A percentile compares a stretch with the other conserved stretches of the same genome.
phyloP scores from a whole-genome alignment of 345 rosid species.

The Cardamine resedifolia region DNA sequence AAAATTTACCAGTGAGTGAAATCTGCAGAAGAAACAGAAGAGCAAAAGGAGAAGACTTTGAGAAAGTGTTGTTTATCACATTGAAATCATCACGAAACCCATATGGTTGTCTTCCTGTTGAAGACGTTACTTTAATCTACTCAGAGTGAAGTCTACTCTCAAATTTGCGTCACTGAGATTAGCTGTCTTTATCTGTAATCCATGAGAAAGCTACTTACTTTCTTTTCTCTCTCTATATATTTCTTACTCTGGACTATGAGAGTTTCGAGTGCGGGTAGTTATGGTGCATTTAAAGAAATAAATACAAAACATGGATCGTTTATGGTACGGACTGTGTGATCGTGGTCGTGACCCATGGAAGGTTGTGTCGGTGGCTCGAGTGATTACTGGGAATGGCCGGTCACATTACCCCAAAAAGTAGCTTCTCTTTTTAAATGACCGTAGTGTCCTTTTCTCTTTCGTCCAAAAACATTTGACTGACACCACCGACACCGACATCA shows the following conservation, averaged over 20 bases:
- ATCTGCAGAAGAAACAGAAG: background rate
- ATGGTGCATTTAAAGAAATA: slow-evolving; percentile 11
- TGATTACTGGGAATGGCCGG: slow-evolving; percentile 33
- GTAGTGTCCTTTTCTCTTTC: slow-evolving; percentile 3
- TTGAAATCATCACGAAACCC: background rate
- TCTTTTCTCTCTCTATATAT: background rate
- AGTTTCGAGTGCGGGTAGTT: slow-evolving; percentile 24
- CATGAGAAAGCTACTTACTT: background rate
- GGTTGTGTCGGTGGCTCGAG: slow-evolving; percentile 37
- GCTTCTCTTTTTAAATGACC: slow-evolving; percentile 11
- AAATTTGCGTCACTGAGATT: slow-evolving; percentile 19
- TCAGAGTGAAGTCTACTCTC: slow-evolving; percentile 36
- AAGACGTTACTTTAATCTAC: slow-evolving; percentile 24
- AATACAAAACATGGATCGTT: slow-evolving; percentile 22
- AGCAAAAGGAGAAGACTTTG: background rate
- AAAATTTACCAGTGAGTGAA: slow-evolving; percentile 19
- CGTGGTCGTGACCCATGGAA: slow-evolving; percentile 17
- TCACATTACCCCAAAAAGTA: slow-evolving; percentile 4
- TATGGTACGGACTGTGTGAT: slow-evolving; percentile 25
- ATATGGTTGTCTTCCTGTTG: background rate
- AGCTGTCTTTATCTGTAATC: slow-evolving; percentile 20
- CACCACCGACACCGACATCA: slow-evolving; percentile 28
- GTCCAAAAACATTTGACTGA: slow-evolving; percentile 11
- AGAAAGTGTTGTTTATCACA: slow-evolving; percentile 22
- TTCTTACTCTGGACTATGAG: background rate